Conservation (phyloP, 768 basidiomycete species). For the Hericium coralloides region DNA sequence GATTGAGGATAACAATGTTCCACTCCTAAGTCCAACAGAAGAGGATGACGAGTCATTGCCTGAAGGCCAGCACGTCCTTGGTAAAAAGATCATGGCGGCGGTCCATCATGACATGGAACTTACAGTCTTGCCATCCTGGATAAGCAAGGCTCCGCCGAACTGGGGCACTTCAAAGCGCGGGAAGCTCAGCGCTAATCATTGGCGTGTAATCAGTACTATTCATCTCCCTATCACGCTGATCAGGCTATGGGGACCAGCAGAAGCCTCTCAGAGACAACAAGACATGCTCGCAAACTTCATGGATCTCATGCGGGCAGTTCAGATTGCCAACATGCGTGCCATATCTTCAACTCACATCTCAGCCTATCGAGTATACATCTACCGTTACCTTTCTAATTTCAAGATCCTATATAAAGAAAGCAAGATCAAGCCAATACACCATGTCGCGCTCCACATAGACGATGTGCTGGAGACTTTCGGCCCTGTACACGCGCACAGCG, state of each 20-base stretch:
- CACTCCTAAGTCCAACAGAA: too few relatives aligned
- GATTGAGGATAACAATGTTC: too few relatives aligned
- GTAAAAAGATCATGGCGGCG: constrained; percentile 20
- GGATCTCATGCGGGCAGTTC: constrained; percentile 20
- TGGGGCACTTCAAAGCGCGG: constrained; percentile 24
- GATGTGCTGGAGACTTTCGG: constrained; percentile 21
- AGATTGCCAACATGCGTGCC: constrained; percentile 13
- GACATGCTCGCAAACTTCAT: constrained; percentile 24
- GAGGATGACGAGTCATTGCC: too few relatives aligned
- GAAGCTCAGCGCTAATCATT: constrained; percentile 29
- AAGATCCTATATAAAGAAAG: constrained; percentile 17
- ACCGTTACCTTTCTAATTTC: constrained; percentile 15
- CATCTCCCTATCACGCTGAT: constrained; percentile 27
- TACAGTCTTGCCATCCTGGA: constrained; percentile 24
- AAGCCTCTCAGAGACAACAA: constrained; percentile 2
- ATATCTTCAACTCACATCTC: constrained; percentile 6
- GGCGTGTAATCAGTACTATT: constrained; percentile 24
- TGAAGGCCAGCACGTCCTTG: constrained; percentile 15
- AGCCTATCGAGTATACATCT: constrained; percentile 1
- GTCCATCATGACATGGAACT: constrained; percentile 23
- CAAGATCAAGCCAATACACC: constrained; percentile 22
- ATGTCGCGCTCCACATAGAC: constrained; percentile 24
- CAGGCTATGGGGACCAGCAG: constrained; percentile 24
- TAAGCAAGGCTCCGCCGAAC: constrained; percentile 20
- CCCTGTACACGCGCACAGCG: constrained; percentile 16